A percentile compares a stretch with the other conserved stretches of the same genome.
Evolutionary conservation across 2,329 filamentous ascomycete species (phyloP).

Genomic region (Calonectria multiphialidica): DNA sequence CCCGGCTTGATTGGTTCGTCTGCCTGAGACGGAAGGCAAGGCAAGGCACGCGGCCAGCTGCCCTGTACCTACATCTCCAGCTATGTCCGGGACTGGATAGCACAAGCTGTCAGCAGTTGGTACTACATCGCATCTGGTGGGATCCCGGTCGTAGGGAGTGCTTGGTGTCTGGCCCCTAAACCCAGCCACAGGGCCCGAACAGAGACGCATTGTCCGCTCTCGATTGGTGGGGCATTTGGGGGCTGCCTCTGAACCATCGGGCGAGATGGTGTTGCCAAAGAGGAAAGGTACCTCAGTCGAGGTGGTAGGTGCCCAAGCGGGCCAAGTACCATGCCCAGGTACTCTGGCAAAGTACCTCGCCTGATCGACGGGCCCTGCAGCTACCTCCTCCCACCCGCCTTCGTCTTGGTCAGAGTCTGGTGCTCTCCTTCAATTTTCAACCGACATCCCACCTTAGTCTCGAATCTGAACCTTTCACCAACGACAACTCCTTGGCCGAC

Average conservation of each 20-base stretch:
- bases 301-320: conserved; percentile 6
- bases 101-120: not conserved
- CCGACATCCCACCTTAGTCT: conserved; percentile 10
- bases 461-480: conserved; percentile 15
- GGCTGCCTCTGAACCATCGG: not conserved
- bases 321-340: conserved; percentile 20
- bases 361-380: conserved; percentile 43
- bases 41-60: conserved; percentile 12
- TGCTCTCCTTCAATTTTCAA: conserved; percentile 26
- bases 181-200: conserved; percentile 34
- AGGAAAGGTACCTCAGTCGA: conserved; percentile 11
- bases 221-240: conserved; percentile 26
- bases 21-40: not conserved
- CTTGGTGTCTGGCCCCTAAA: conserved; percentile 26
- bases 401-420: conserved; percentile 36
- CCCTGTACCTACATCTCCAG: not conserved
- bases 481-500: conserved; percentile 7
- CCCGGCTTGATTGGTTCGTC: conserved; percentile 34
- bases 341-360: conserved; percentile 31
- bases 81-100: conserved; percentile 14
- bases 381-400: conserved; percentile 29
- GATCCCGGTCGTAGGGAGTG: conserved; percentile 30
- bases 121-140: conserved; percentile 32
- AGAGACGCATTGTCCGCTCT: conserved; percentile 17
- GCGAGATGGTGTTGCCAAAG: conserved; percentile 1